Evolutionary conservation across 2,329 filamentous ascomycete species (phyloP).

Genomic region (Aspergillus pseudonomiae): DNA sequence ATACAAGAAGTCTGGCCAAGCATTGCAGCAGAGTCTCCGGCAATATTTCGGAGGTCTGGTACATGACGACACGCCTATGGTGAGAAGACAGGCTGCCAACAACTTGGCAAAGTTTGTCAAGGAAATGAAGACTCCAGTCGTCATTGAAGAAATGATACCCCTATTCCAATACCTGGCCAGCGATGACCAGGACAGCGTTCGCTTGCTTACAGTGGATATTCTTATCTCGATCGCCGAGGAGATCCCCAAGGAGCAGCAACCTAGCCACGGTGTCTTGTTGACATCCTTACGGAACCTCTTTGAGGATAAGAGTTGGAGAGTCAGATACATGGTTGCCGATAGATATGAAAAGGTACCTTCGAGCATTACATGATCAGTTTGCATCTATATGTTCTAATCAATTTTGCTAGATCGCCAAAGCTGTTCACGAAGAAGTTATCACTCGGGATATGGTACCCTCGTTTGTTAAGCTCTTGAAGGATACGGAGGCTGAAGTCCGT

Average conservation of each 20-base stretch:
- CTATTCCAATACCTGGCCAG: conserved; percentile 95
- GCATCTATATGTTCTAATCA: conserved; percentile 19
- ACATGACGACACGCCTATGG: conserved; percentile 99
- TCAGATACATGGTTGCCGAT: conserved; percentile 98
- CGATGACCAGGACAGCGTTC: conserved; percentile 97
- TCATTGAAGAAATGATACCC: conserved; percentile 98
- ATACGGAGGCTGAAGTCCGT: conserved; percentile 95
- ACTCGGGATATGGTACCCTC: conserved; percentile 91
- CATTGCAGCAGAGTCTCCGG: conserved; percentile 87
- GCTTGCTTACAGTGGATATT: conserved; percentile 92
- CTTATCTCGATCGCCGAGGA: conserved; percentile 95
- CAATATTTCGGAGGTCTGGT: conserved; percentile 92
- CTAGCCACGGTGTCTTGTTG: conserved; percentile 89
- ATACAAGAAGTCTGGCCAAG: conserved; percentile 85
- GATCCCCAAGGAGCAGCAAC: conserved; percentile 96
- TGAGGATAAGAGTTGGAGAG: conserved; percentile 99
- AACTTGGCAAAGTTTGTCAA: conserved; percentile 97
- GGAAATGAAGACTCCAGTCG: conserved; percentile 87
- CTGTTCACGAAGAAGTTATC: conserved; percentile 95
- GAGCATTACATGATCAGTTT: not conserved
- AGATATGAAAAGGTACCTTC: conserved; percentile 84
- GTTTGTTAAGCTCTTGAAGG: conserved; percentile 96
- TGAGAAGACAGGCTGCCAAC: conserved; percentile 92
- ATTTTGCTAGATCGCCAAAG: conserved; percentile 80
- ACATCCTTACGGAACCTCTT: conserved; percentile 90